phyloP scores from a whole-genome alignment of 2,329 filamentous ascomycete species.

The Trichoderma breve region DNA sequence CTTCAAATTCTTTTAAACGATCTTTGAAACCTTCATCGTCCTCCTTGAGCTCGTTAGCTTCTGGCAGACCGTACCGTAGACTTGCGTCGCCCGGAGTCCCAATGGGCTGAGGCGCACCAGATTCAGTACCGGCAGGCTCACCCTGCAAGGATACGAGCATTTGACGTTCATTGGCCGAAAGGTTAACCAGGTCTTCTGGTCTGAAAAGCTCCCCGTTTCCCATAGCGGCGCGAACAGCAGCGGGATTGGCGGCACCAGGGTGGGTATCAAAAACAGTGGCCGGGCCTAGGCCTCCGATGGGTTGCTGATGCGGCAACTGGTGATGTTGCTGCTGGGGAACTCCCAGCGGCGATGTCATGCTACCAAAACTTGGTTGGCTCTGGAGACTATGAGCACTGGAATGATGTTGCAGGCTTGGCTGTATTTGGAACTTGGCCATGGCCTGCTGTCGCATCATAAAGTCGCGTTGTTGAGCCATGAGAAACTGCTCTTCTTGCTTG shows the following conservation, averaged over 20 bases:
- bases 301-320: slow-evolving; percentile 43
- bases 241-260: slow-evolving; percentile 29
- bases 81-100: slow-evolving; percentile 36
- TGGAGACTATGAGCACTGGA: slow-evolving; percentile 94
- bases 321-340: slow-evolving; percentile 41
- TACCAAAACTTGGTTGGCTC: slow-evolving; percentile 94
- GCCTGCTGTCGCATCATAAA: slow-evolving; percentile 83
- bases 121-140: slow-evolving; percentile 21
- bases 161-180: slow-evolving; percentile 55
- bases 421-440: slow-evolving; percentile 68
- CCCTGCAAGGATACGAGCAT: slow-evolving; percentile 44
- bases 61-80: slow-evolving; percentile 49
- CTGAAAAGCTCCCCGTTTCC: slow-evolving; percentile 53
- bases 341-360: slow-evolving; percentile 81
- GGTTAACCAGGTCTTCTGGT: slow-evolving; percentile 71
- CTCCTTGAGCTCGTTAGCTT: slow-evolving; percentile 48
- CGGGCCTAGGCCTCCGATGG: slow-evolving; percentile 57
- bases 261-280: slow-evolving; percentile 69
- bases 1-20: slow-evolving; percentile 80
- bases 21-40: slow-evolving; percentile 63
- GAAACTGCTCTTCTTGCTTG: slow-evolving; percentile 97
- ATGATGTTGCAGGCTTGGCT: slow-evolving; percentile 73
- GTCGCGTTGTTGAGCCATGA: slow-evolving; percentile 95
- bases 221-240: slow-evolving; percentile 25
- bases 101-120: slow-evolving; percentile 39